Conservation (phyloP, 352 stramenopile species). For the Pythium scleroteichum region DNA sequence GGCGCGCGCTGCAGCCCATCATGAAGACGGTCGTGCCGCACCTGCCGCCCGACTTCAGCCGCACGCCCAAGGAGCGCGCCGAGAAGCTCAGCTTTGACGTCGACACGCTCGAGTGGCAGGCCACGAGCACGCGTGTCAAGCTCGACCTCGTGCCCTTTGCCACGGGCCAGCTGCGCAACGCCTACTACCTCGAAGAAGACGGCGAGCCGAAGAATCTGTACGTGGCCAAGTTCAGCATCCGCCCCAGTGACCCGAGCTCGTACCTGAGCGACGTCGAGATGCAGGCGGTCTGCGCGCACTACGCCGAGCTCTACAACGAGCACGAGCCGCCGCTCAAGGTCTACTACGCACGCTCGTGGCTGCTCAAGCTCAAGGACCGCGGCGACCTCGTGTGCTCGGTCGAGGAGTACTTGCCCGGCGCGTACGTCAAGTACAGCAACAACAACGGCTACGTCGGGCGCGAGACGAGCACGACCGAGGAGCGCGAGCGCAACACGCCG, state of each 20-base stretch:
- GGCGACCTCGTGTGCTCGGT: slow-evolving; percentile 69
- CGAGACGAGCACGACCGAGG: slow-evolving; percentile 77
- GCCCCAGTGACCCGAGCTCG: slow-evolving; percentile 59
- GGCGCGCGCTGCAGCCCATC: slow-evolving; percentile 54
- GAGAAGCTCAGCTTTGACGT: slow-evolving; percentile 86
- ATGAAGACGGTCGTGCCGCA: slow-evolving; percentile 84
- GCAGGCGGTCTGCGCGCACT: slow-evolving; percentile 87
- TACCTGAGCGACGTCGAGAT: slow-evolving; percentile 89
- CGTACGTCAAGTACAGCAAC: slow-evolving; percentile 89
- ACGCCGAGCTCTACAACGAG: slow-evolving; percentile 85
- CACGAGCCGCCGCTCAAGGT: slow-evolving; percentile 81
- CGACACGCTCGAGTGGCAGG: slow-evolving; percentile 80
- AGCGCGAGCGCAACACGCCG: slow-evolving; percentile 81
- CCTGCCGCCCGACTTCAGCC: slow-evolving; percentile 60
- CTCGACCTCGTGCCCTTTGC: slow-evolving; percentile 80
- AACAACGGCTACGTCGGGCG: slow-evolving; percentile 85
- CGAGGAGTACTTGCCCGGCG: slow-evolving; percentile 75
- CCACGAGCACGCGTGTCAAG: slow-evolving; percentile 57
- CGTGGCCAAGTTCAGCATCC: slow-evolving; percentile 78
- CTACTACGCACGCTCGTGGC: slow-evolving; percentile 79
- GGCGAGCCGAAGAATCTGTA: slow-evolving; percentile 36
- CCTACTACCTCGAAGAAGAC: slow-evolving; percentile 73
- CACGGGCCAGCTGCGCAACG: slow-evolving; percentile 76
- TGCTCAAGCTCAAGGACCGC: slow-evolving; percentile 72
- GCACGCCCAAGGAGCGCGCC: slow-evolving; percentile 60